A percentile compares a stretch with the other conserved stretches of the same genome.
phyloP scores from a whole-genome alignment of 768 basidiomycete species.

The Russula griseocarnosa region DNA sequence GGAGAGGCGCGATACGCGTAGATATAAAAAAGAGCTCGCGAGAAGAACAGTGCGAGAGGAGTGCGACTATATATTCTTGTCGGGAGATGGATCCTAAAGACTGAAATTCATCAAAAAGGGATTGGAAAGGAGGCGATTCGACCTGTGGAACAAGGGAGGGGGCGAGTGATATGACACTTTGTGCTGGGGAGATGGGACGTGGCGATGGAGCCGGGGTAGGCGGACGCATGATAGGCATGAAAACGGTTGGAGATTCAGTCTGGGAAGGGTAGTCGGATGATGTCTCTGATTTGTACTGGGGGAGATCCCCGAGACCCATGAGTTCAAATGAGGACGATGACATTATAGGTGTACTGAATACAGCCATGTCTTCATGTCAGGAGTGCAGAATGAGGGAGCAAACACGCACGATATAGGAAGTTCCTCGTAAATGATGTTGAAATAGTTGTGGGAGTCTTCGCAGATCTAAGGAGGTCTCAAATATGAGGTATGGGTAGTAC shows the following conservation, averaged over 20 bases:
- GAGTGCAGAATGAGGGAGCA: neutral
- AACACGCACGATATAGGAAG: neutral
- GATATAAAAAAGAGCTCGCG: conserved; percentile 26
- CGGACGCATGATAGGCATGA: conserved; percentile 23
- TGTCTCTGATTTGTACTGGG: conserved; percentile 11
- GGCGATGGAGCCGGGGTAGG: conserved; percentile 28
- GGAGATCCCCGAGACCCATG: neutral
- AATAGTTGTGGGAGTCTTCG: neutral
- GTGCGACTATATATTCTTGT: conserved; percentile 20
- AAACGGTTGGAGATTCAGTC: conserved; percentile 16
- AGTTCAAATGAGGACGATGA: conserved; percentile 6
- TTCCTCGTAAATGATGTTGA: neutral
- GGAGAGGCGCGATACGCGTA: conserved; percentile 25
- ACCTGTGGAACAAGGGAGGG: neutral
- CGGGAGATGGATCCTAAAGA: conserved; percentile 12
- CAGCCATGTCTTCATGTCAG: neutral
- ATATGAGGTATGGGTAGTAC: neutral
- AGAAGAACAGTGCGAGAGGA: conserved; percentile 22
- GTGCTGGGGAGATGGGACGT: conserved; percentile 19
- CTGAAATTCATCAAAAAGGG: conserved; percentile 7
- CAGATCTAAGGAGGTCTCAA: no score
- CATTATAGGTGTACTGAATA: neutral
- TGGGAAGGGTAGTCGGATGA: conserved; percentile 9
- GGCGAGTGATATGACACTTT: neutral
- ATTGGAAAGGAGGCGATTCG: neutral